Conservation (phyloP, 306 rosid genomes). For the Quillaja saponaria region DNA sequence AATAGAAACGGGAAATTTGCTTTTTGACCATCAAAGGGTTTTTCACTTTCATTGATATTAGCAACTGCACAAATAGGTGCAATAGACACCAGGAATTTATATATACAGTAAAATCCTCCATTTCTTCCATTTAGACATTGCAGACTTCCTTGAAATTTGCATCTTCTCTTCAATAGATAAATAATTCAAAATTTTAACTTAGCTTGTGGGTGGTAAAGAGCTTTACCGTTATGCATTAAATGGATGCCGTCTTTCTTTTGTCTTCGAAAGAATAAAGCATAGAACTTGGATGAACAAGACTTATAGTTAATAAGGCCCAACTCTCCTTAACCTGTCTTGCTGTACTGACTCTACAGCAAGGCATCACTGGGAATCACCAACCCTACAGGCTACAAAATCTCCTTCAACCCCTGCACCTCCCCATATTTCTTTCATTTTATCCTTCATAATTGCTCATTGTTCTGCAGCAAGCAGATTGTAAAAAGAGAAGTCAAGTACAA, state of each 20-base stretch:
- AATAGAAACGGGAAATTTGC: neutral
- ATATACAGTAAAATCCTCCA: neutral
- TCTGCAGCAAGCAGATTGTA: neutral
- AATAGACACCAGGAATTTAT: neutral
- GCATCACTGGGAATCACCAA: neutral
- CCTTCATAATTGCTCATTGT: neutral
- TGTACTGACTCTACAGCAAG: neutral
- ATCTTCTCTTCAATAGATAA: too few relatives aligned
- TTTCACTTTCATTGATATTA: conserved; percentile 5
- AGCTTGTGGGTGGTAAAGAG: too few relatives aligned
- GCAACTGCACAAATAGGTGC: neutral
- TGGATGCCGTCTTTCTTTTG: conserved; percentile 9
- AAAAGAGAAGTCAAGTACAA: neutral
- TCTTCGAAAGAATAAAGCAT: conserved; percentile 5
- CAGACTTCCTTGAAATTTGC: neutral
- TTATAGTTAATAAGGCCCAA: conserved; percentile 1
- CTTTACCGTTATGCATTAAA: conserved; percentile 18
- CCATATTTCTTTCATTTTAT: neutral
- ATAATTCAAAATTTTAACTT: too few relatives aligned
- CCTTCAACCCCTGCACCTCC: neutral
- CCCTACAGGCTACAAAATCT: neutral
- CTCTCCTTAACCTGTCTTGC: conserved; percentile 1
- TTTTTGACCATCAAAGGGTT: conserved; percentile 15
- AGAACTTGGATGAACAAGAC: conserved; percentile 1
- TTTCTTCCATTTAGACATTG: neutral